Evolutionary conservation across 148 eudicot genomes (phyloP), one percentile per base, ranked within the genome.

Genomic region (Cornus kousa): DNA sequence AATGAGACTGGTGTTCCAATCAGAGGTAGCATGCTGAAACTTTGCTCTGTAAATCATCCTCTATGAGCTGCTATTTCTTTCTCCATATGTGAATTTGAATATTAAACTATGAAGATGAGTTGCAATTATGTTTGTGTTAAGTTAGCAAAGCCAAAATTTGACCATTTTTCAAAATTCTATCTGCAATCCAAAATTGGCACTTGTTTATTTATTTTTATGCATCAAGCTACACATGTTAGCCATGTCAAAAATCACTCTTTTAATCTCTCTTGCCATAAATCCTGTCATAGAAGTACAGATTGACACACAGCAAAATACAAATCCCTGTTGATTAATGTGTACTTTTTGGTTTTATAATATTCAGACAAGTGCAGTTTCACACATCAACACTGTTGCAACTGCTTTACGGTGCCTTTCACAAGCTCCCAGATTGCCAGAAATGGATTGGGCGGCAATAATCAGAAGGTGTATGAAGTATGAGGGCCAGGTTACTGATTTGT

Each of bases 401-500:
- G 90, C 83, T 55, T 72, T 96, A 79, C 87, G 93, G 78, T 93
- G 98, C 80, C 95, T 96, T 67, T 84, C 99, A 68, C 81, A 85
- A 83, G 91, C 95, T 85, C 97, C 98, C 24, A 88, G 95, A 78
- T 82, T 96, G 81, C 98, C 99, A 37, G 75, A 69, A 23, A 78
- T 90, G 72, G 98, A 93, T 70, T 96, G 97, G 97, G 93, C 89
- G 72, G 91, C 89, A 62, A 80, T 91, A 33, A 77, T 96, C 65
- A 87, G 95, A 85, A 84, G 95, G 69, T 92, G 94, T 85, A 91
- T 96, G 93, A 89, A 88, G 92, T 88, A 90, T 79, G 91, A 86
- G 79, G 78, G 78, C 75, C 91, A 83, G 76, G 84, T 74, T 80
- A 77, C 85, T 81, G 78, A 80, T 22, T 60, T 43, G 57, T 79